Evolutionary conservation across 2,329 filamentous ascomycete genomes (phyloP).

Genomic region (Cercospora sp.): DNA sequence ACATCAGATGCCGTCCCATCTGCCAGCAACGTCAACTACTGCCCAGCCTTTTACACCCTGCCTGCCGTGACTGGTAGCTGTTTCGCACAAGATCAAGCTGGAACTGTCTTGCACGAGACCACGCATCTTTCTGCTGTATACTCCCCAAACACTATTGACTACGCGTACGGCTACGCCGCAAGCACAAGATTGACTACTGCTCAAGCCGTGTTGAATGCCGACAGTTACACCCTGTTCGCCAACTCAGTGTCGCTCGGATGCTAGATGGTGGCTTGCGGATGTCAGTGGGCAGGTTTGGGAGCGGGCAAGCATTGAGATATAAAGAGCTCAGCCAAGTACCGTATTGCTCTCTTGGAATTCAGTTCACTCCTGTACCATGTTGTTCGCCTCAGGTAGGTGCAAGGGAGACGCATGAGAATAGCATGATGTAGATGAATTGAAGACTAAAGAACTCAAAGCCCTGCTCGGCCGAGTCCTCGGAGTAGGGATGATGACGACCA

Average conservation of each 20-base stretch:
- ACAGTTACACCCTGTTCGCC: not conserved
- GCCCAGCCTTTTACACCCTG: not conserved
- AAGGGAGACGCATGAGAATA: not conserved
- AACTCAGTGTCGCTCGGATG: not conserved
- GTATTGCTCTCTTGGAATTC: not conserved
- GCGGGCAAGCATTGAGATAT: not conserved
- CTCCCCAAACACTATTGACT: not conserved
- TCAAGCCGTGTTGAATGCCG: not conserved
- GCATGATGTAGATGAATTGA: not conserved
- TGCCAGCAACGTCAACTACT: conserved; percentile 4
- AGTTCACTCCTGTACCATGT: not conserved
- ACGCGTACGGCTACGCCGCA: not conserved
- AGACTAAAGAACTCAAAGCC: not conserved
- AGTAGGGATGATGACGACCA: not conserved
- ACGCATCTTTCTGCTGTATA: not conserved
- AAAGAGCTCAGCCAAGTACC: not conserved
- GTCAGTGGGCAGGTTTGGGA: not conserved
- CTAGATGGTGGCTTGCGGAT: not conserved
- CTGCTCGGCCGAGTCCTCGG: not conserved
- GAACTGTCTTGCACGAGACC: not conserved
- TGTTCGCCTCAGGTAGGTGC: not conserved
- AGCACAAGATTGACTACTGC: not conserved
- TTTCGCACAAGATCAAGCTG: not conserved
- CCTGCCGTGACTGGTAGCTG: not conserved
- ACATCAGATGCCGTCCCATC: not conserved